phyloP scores from a whole-genome alignment of 257 asterid genomes.

The Plectranthus barbatus region DNA sequence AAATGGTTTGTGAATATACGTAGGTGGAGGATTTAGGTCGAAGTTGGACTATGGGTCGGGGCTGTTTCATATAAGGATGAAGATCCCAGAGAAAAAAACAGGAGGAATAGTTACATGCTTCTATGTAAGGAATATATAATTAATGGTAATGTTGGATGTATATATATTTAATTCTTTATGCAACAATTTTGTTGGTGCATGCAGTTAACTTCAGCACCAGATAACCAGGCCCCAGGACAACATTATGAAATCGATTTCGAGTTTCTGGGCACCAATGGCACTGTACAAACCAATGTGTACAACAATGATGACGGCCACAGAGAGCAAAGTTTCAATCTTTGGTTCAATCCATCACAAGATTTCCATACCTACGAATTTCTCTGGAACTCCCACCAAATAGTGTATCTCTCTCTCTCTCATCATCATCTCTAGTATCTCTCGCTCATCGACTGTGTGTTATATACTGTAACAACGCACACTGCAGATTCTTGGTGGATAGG shows the following conservation, averaged over 20 bases:
- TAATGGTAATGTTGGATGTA: too few relatives aligned
- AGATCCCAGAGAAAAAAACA: constrained; percentile 26
- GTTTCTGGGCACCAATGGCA: constrained; percentile 39
- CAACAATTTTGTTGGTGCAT: background rate
- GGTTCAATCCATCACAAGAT: constrained; percentile 53
- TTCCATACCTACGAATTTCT: constrained; percentile 44
- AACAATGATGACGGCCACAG: constrained; percentile 34
- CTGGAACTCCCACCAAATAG: constrained; percentile 43
- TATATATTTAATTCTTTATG: too few relatives aligned
- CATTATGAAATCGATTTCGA: constrained; percentile 55
- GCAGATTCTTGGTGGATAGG: constrained; percentile 31
- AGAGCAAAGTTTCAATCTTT: constrained; percentile 40
- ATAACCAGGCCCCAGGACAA: constrained; percentile 8
- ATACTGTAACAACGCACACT: background rate
- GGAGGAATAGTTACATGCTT: constrained; percentile 39
- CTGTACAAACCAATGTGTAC: constrained; percentile 46
- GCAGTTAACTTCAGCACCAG: constrained; percentile 32
- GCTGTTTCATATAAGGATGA: constrained; percentile 35
- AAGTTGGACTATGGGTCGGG: constrained; percentile 34
- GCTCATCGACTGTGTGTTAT: too few relatives aligned
- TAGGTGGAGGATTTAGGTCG: constrained; percentile 58
- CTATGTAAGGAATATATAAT: constrained; percentile 34
- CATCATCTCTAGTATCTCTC: background rate
- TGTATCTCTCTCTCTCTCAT: constrained; percentile 15
- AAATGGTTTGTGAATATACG: background rate